Evolutionary conservation across 1,139 yeast genomes (phyloP).

Genomic region (Yamadazyma kanchanaburiensis): DNA sequence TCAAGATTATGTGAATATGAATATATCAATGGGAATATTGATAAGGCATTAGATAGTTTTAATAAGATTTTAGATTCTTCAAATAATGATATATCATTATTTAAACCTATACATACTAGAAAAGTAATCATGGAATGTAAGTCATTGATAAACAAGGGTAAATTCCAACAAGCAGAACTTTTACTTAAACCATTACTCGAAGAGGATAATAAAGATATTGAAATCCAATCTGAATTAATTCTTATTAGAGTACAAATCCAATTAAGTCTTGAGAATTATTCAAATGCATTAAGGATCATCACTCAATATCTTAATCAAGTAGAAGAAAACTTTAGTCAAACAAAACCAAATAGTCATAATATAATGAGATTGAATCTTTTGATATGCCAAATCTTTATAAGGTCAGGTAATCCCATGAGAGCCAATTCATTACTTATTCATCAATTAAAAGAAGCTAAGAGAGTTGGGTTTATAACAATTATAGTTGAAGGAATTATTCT

Average conservation of each 20-base stretch:
- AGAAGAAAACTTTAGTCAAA: slow-evolving; percentile 17
- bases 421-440: slow-evolving; percentile 44
- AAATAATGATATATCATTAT: slow-evolving; percentile 27
- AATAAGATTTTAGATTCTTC: slow-evolving; percentile 18
- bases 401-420: slow-evolving; percentile 35
- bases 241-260: slow-evolving; percentile 29
- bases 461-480: slow-evolving; percentile 36
- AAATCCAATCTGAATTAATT: slow-evolving; percentile 25
- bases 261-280: slow-evolving; percentile 23
- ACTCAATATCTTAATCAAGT: slow-evolving; percentile 21
- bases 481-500: slow-evolving; percentile 39
- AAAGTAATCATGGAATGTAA: slow-evolving; percentile 33
- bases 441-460: slow-evolving; percentile 39
- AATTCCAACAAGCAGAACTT: slow-evolving; percentile 25
- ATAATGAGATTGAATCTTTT: slow-evolving; percentile 41
- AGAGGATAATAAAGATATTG: slow-evolving; percentile 30
- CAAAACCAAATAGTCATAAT: slow-evolving; percentile 31
- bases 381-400: slow-evolving; percentile 38
- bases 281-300: slow-evolving; percentile 34
- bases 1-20: slow-evolving; percentile 35
- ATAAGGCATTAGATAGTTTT: slow-evolving; percentile 27
- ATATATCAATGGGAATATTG: slow-evolving; percentile 38
- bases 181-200: slow-evolving; percentile 16
- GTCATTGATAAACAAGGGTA: slow-evolving; percentile 34
- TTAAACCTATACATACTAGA: slow-evolving; percentile 36